Base-by-base conservation (phyloP, 2,329 filamentous ascomycete genomes). In the Fusarium ramigenum region DNA sequence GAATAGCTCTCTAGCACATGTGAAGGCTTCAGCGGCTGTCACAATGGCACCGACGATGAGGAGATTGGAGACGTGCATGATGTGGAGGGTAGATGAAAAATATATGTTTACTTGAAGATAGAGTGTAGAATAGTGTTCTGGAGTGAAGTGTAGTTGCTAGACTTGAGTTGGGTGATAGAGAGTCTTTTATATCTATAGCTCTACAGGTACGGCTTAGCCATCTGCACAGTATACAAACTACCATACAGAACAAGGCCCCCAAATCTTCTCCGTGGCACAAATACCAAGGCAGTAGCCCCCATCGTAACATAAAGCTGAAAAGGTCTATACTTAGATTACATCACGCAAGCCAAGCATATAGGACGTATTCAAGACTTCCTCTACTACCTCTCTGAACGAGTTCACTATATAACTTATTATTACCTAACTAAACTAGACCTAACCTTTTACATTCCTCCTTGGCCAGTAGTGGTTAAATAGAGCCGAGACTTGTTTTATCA, bases 381-480 rank as follows among this genome's bases (percentile, higher is more conserved):
- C 19, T 39, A 21, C 12, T 39, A 21, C 7, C 37, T 39, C 19
- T 7, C 37, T 7, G 3, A 7, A 92, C 11, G 2, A 4, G 16
- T 46, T 19, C 6, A 46, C 16, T 25, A 9, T 14, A 3, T 28
- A 5, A 21, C 5, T 14, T 46, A 3, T 14, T 28, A 4, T 46
- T 28, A 9, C 7, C 28, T 5, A 28, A 19, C 23, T 5, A 21
- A 14, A 46, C 8, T 46, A 15, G 23, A 19, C 12, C 7, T 46
- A 3, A 6, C 6, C 4, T 28, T 21, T 28, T 7, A 46, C 6
- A 21, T 28, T 19, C 5, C 9, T 4, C 9, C 7, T 28, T 7
- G 10, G 18, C 23, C 5, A 28, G 9, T 21, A 21, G 2, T 4
- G 9, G 12, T 28, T 7, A 7, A 5, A 4, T 15, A 21, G 3